Conservation (phyloP, 345 rosid genomes). For the Brassica napus region DNA sequence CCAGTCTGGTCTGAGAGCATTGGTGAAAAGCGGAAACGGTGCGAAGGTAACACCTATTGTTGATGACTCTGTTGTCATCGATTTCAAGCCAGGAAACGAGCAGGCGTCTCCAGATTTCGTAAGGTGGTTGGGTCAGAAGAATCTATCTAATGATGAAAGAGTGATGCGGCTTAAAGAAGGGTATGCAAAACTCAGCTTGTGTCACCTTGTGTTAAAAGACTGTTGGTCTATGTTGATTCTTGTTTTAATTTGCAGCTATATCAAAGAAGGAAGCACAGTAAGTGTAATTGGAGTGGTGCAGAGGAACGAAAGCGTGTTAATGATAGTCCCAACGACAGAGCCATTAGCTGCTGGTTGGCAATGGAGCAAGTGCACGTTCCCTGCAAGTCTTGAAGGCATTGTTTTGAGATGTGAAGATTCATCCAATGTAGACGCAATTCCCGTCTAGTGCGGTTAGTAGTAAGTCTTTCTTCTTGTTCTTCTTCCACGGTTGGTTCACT, state of each 20-base stretch:
- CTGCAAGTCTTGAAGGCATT: constrained; percentile 88
- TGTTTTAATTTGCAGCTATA: constrained; percentile 50
- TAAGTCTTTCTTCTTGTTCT: constrained; percentile 35
- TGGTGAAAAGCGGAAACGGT: constrained; percentile 90
- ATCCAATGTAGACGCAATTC: constrained; percentile 87
- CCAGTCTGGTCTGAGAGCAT: constrained; percentile 94
- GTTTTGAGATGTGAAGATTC: constrained; percentile 94
- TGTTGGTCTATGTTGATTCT: background rate
- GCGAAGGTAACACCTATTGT: constrained; percentile 86
- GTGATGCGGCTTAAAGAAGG: constrained; percentile 92
- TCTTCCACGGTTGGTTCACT: constrained; percentile 38
- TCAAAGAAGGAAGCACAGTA: constrained; percentile 98
- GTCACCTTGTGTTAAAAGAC: background rate
- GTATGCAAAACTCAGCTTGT: constrained; percentile 41
- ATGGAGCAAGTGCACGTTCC: constrained; percentile 80
- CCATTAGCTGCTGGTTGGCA: constrained; percentile 93
- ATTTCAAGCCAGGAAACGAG: constrained; percentile 69
- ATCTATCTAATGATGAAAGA: constrained; percentile 75
- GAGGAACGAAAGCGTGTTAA: constrained; percentile 90
- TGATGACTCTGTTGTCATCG: constrained; percentile 74
- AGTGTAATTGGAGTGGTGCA: constrained; percentile 95
- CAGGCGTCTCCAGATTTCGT: constrained; percentile 75
- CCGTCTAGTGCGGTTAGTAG: constrained; percentile 52
- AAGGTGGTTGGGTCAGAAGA: constrained; percentile 82
- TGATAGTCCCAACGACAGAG: constrained; percentile 89